A percentile compares a stretch with the other conserved stretches of the same genome.
Conservation (phyloP, 129 eudicot genomes). For the Artemisia argyi region DNA sequence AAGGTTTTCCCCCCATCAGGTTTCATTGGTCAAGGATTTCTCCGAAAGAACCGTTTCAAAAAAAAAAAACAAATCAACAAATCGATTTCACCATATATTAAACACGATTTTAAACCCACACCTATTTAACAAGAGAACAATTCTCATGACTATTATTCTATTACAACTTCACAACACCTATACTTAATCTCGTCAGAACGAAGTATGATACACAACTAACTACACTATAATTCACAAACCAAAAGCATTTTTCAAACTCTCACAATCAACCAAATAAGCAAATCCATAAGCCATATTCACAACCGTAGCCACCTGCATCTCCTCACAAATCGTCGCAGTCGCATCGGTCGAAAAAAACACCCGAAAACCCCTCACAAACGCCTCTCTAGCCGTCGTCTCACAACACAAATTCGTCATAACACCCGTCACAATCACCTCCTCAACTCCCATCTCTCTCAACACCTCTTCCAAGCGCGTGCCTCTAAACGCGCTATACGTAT, state of each 20-base stretch:
- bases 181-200: too few species aligned
- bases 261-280: slow-evolving; percentile 78
- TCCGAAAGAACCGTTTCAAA: too few species aligned
- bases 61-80: too few species aligned
- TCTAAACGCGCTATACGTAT: slow-evolving; percentile 76
- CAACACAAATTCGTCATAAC: slow-evolving; percentile 95
- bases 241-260: slow-evolving; percentile 43
- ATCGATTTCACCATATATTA: too few species aligned
- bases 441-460: slow-evolving; percentile 67
- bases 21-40: too few species aligned
- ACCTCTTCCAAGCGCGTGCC: slow-evolving; percentile 70
- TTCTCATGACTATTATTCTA: too few species aligned
- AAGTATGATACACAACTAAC: too few species aligned
- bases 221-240: slow-evolving; percentile 15
- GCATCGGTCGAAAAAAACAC: slow-evolving; percentile 90
- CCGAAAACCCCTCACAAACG: slow-evolving; percentile 79
- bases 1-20: too few species aligned
- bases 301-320: slow-evolving; percentile 70
- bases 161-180: too few species aligned
- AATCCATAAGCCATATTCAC: slow-evolving; percentile 90
- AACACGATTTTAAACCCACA: too few species aligned
- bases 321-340: slow-evolving; percentile 62
- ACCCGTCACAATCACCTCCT: slow-evolving; percentile 86
- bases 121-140: too few species aligned
- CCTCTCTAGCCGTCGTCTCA: slow-evolving; percentile 92